Percentiles rank a stretch among this genome's conserved stretches.
Evolutionary conservation across 2,329 filamentous ascomycete species (phyloP).

Genomic region (Bimuria novae-zelandiae): DNA sequence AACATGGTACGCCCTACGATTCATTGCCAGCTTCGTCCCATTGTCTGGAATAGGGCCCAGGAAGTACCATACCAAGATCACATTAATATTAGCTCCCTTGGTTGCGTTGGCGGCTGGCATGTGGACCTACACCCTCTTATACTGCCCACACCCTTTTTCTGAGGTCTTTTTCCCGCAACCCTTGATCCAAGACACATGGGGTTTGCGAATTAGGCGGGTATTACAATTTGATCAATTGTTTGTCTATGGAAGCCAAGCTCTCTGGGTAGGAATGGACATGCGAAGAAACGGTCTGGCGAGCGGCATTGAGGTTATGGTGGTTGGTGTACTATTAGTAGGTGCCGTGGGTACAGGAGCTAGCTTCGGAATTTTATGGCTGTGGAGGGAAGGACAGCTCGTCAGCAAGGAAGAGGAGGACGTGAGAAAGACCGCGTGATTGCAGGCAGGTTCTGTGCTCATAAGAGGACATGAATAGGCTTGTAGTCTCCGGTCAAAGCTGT

Average conservation of each 20-base stretch:
- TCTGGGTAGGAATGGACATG: conserved; percentile 5
- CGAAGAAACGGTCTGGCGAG: not conserved
- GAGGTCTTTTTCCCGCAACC: conserved; percentile 13
- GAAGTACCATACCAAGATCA: conserved; percentile 10
- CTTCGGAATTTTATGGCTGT: conserved; percentile 2
- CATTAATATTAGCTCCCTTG: conserved; percentile 9
- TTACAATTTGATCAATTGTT: conserved; percentile 17
- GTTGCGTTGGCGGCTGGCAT: conserved; percentile 10
- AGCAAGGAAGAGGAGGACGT: not conserved
- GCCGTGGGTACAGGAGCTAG: not conserved
- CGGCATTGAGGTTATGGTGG: not conserved
- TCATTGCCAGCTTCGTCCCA: not conserved
- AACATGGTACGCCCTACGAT: conserved; percentile 8
- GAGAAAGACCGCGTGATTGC: not conserved
- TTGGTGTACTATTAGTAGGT: not conserved
- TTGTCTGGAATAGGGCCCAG: not conserved
- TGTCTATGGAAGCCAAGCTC: conserved; percentile 1
- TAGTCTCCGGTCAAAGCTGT: too few relatives aligned
- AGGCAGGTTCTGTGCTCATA: not conserved
- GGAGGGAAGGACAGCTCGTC: not conserved
- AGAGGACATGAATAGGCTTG: too few relatives aligned
- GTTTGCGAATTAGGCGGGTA: conserved; percentile 11
- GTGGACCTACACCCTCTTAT: conserved; percentile 11
- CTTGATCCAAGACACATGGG: conserved; percentile 6
- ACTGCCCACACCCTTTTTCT: conserved; percentile 13